phyloP scores from a whole-genome alignment of 1,284 basidiomycete genomes.

The Trichosporon sp. region DNA sequence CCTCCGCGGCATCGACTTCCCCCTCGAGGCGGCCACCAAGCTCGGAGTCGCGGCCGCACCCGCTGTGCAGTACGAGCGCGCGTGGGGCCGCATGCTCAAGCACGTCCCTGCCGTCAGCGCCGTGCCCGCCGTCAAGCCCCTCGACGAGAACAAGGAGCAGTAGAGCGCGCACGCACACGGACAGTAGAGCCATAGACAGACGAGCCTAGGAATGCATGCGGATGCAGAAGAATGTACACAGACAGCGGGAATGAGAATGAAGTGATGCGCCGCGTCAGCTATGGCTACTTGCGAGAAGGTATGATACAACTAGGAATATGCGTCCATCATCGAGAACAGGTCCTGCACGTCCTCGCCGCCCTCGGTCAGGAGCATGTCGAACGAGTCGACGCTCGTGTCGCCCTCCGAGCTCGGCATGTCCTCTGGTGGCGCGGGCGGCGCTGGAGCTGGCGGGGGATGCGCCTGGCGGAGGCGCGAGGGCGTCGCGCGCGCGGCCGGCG shows the following conservation, averaged over 20 bases:
- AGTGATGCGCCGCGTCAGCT: no score
- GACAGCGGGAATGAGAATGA: not conserved
- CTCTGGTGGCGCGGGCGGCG: not conserved
- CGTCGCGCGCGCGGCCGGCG: not conserved
- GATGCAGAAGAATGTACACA: not conserved
- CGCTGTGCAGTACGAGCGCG: conserved; percentile 49
- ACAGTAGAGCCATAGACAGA: not conserved
- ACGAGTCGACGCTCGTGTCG: conserved; percentile 34
- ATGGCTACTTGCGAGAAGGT: not conserved
- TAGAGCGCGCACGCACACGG: not conserved
- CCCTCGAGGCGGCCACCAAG: conserved; percentile 41
- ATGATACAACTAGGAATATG: conserved; percentile 6
- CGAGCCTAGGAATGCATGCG: not conserved
- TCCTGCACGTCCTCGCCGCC: conserved; percentile 32
- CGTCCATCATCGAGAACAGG: conserved; percentile 26
- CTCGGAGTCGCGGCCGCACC: conserved; percentile 46
- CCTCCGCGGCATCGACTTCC: conserved; percentile 49
- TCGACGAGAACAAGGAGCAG: not conserved
- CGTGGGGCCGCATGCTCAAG: conserved; percentile 54
- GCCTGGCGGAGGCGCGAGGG: not conserved
- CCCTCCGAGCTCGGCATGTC: conserved; percentile 21
- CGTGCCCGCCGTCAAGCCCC: not conserved
- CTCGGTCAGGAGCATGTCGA: conserved; percentile 30
- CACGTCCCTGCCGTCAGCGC: not conserved
- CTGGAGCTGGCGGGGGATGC: not conserved